phyloP scores from a whole-genome alignment of 2,329 filamentous ascomycete genomes.

The Zymoseptoria passerinii region DNA sequence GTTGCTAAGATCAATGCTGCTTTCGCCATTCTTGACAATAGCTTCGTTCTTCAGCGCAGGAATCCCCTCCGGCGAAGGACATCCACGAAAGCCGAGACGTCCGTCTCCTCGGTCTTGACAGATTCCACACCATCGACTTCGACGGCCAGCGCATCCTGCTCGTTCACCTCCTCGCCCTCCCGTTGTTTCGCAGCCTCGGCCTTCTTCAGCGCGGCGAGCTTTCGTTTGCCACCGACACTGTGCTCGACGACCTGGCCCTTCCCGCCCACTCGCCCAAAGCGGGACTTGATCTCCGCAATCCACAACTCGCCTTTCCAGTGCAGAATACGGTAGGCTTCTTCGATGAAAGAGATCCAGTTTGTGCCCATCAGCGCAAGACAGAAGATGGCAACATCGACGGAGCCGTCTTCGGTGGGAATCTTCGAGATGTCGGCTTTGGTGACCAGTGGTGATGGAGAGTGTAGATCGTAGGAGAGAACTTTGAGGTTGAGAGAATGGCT shows the following conservation, averaged over 20 bases:
- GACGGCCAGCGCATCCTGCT: conserved; percentile 51
- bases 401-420: conserved; percentile 65
- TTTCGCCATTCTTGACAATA: conserved; percentile 43
- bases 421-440: conserved; percentile 83
- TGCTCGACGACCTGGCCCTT: conserved; percentile 50
- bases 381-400: conserved; percentile 82
- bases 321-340: conserved; percentile 87
- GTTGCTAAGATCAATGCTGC: conserved; percentile 71
- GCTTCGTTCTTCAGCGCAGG: conserved; percentile 49
- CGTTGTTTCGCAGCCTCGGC: conserved; percentile 38
- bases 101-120: conserved; percentile 61
- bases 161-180: conserved; percentile 46
- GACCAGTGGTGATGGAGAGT: conserved; percentile 65
- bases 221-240: conserved; percentile 59
- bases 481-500: conserved; percentile 61
- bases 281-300: conserved; percentile 93
- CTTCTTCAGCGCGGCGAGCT: conserved; percentile 33
- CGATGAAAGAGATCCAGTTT: conserved; percentile 94
- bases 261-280: conserved; percentile 60
- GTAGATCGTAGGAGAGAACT: conserved; percentile 79
- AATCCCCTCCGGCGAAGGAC: conserved; percentile 76
- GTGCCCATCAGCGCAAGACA: conserved; percentile 97
- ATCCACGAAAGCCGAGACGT: conserved; percentile 78
- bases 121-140: conserved; percentile 59
- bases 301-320: conserved; percentile 93